phyloP scores from a whole-genome alignment of 352 stramenopile species.

The Elongisporangium anandrum region DNA sequence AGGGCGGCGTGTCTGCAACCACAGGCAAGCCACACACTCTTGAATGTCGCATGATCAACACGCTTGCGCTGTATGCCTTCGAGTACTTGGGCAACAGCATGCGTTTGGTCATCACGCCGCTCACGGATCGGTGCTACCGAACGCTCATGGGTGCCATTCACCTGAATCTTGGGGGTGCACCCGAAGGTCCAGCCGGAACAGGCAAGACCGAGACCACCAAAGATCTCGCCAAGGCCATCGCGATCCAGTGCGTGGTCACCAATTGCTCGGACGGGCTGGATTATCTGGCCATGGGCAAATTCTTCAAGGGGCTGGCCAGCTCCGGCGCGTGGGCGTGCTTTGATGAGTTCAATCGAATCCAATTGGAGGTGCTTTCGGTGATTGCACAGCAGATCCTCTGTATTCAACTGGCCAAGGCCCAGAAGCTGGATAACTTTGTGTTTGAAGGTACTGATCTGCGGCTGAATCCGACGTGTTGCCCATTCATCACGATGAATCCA shows the following conservation, averaged over 20 bases:
- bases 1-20: constrained; percentile 73
- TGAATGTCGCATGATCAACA: constrained; percentile 92
- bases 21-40: constrained; percentile 86
- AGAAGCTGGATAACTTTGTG: constrained; percentile 75
- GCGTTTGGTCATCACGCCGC: constrained; percentile 89
- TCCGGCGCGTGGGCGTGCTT: constrained; percentile 92
- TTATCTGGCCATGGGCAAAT: constrained; percentile 93
- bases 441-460: constrained; percentile 90
- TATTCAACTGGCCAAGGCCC: constrained; percentile 86
- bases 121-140: constrained; percentile 91
- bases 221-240: constrained; percentile 89
- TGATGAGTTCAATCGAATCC: constrained; percentile 93
- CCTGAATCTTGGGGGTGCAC: constrained; percentile 88
- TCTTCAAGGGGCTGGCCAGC: constrained; percentile 91
- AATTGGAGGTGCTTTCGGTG: constrained; percentile 90
- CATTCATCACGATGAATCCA: constrained; percentile 94
- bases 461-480: constrained; percentile 88
- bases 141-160: constrained; percentile 90
- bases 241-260: constrained; percentile 92
- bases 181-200: constrained; percentile 87
- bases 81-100: constrained; percentile 93
- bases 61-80: constrained; percentile 88
- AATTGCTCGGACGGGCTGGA: constrained; percentile 90
- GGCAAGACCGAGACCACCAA: constrained; percentile 93
- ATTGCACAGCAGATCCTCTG: constrained; percentile 92